phyloP scores from a whole-genome alignment of 352 stramenopile species.

The Thraustochytrium striatum region DNA sequence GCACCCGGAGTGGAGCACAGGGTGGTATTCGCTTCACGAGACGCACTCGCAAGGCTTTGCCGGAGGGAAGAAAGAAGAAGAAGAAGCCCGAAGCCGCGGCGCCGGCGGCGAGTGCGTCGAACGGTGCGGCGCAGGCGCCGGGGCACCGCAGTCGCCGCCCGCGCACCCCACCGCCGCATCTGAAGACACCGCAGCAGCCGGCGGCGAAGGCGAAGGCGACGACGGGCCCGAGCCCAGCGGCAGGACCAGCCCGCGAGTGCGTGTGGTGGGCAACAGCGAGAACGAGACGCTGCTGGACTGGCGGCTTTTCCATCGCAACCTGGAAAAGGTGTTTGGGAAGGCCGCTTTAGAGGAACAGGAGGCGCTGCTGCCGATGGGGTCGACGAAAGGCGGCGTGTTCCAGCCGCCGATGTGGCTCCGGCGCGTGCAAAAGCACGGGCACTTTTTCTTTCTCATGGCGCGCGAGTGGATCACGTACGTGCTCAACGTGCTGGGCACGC shows the following conservation, averaged over 20 bases:
- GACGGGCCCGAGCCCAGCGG: constrained; percentile 6
- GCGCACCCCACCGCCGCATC: too few relatives aligned
- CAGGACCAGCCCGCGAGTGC: too few relatives aligned
- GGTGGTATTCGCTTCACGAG: constrained; percentile 32
- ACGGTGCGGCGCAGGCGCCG: not conserved
- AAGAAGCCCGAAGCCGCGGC: too few relatives aligned
- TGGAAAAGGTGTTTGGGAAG: constrained; percentile 33
- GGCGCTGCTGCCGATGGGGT: constrained; percentile 17
- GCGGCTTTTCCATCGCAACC: constrained; percentile 11
- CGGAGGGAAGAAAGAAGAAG: too few relatives aligned
- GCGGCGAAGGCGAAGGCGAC: not conserved
- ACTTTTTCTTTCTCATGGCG: constrained; percentile 40
- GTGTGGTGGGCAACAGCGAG: constrained; percentile 11
- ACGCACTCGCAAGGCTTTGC: too few relatives aligned
- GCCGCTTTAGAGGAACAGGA: constrained; percentile 25
- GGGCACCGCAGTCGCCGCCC: too few relatives aligned
- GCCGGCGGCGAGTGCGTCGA: too few relatives aligned
- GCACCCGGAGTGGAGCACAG: constrained; percentile 29
- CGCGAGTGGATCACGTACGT: constrained; percentile 40
- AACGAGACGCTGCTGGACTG: constrained; percentile 42
- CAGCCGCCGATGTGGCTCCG: constrained; percentile 35
- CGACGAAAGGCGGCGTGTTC: constrained; percentile 16
- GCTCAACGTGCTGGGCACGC: constrained; percentile 8
- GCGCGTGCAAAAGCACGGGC: constrained; percentile 43
- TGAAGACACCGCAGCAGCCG: not conserved